A percentile compares a stretch with the other conserved stretches of the same genome.
Conservation (phyloP, 176 grass and related monocot species). For the Leersia perrieri region DNA sequence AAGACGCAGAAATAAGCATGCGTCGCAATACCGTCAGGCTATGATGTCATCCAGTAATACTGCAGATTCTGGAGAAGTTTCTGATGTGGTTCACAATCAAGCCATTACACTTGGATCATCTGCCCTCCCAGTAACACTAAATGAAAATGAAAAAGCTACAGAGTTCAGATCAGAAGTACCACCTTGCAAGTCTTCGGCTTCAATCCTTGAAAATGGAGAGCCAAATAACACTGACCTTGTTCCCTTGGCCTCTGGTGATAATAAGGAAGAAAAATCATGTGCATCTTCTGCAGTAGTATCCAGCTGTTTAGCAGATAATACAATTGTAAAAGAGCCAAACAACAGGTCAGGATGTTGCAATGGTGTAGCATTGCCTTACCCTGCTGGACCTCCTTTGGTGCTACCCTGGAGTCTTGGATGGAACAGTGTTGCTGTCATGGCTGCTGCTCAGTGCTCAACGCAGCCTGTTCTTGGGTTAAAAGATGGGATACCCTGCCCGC, state of each 20-base stretch:
- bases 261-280: constrained; percentile 53
- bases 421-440: constrained; percentile 44
- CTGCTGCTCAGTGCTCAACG: constrained; percentile 13
- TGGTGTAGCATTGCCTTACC: constrained; percentile 34
- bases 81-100: constrained; percentile 32
- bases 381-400: constrained; percentile 44
- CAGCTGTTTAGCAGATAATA: constrained; percentile 25
- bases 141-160: constrained; percentile 36
- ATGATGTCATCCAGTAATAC: constrained; percentile 36
- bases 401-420: constrained; percentile 52
- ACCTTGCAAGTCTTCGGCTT: constrained; percentile 34
- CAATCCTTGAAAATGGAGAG: constrained; percentile 41
- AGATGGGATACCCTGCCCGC: constrained; percentile 3
- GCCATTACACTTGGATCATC: constrained; percentile 21
- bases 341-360: constrained; percentile 36
- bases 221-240: constrained; percentile 35
- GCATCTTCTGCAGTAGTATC: constrained; percentile 29
- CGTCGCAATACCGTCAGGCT: constrained; percentile 43
- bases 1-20: constrained; percentile 69
- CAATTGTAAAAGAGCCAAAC: constrained; percentile 37
- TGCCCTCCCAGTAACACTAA: constrained; percentile 10
- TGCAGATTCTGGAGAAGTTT: constrained; percentile 23
- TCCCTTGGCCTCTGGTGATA: constrained; percentile 36
- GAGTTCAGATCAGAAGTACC: constrained; percentile 41
- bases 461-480: constrained; percentile 26